A percentile compares a stretch with the other conserved stretches of the same genome.
These are phyloP conservation scores for Samsoniella hepiali DNA, from an alignment of 2,329 filamentous ascomycete genomes.

Conservation along the genomic window DNA sequence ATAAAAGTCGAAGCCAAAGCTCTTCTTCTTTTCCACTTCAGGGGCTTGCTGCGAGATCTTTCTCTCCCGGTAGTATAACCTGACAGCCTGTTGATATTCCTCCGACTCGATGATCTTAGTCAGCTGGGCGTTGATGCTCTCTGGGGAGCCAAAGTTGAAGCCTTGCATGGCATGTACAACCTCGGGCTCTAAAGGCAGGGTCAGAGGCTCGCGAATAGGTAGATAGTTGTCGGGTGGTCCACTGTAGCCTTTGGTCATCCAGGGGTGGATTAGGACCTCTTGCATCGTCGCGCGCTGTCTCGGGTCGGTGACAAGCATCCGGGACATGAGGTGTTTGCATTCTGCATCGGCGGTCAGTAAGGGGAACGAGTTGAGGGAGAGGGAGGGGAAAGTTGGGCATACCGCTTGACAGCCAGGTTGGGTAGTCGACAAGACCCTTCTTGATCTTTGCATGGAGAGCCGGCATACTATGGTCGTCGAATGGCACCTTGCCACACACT, in stretches of 20 bases:
- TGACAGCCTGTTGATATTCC: conserved; percentile 86
- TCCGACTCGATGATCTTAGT: conserved; percentile 87
- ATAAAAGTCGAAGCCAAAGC: conserved; percentile 93
- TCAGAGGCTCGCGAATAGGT: conserved; percentile 77
- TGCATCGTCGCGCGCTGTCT: conserved; percentile 78
- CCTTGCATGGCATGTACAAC: conserved; percentile 94
- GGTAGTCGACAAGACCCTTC: conserved; percentile 93
- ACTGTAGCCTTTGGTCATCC: conserved; percentile 91
- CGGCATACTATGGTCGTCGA: conserved; percentile 99
- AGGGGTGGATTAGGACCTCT: conserved; percentile 92
- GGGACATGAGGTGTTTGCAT: conserved; percentile 86
- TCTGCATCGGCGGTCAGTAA: conserved; percentile 51
- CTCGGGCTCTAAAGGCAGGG: conserved; percentile 75
- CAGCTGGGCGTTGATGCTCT: conserved; percentile 77
- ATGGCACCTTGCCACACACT: conserved; percentile 96
- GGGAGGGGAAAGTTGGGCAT: conserved; percentile 32
- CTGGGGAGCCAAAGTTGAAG: conserved; percentile 90
- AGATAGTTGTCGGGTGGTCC: conserved; percentile 86
- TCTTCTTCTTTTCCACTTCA: conserved; percentile 77
- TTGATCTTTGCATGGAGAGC: conserved; percentile 98
- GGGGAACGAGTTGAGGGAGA: background rate
- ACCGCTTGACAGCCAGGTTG: conserved; percentile 88
- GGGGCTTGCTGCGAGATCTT: conserved; percentile 55
- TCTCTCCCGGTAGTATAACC: conserved; percentile 64
- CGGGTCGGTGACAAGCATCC: conserved; percentile 95